Conservation (phyloP, 2,329 filamentous ascomycete species). For the Exophiala bonariae region DNA sequence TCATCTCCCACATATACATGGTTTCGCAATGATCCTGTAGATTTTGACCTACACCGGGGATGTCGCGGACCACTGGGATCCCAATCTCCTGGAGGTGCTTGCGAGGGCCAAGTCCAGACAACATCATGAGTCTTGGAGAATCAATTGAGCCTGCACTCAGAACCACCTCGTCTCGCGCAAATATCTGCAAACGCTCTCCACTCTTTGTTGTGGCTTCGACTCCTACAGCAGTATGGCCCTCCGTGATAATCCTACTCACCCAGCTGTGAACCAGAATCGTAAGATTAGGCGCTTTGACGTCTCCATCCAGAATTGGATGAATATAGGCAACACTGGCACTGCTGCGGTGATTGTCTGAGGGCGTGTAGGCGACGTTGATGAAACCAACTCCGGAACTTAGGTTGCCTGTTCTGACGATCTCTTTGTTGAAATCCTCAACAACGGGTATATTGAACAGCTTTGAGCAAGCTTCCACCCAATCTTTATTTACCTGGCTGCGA, state of each 20-base stretch:
- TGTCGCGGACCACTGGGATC: constrained; percentile 29
- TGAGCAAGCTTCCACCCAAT: not conserved
- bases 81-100: constrained; percentile 33
- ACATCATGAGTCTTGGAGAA: constrained; percentile 37
- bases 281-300: not conserved
- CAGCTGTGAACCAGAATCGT: not conserved
- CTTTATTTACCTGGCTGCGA: not conserved
- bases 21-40: constrained; percentile 28
- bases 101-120: constrained; percentile 36
- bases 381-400: not conserved
- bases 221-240: constrained; percentile 1
- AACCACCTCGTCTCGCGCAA: constrained; percentile 32
- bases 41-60: constrained; percentile 29
- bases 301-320: not conserved
- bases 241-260: not conserved
- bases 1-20: not conserved
- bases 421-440: not conserved
- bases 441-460: not conserved
- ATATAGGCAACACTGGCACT: constrained; percentile 1
- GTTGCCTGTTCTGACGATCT: not conserved
- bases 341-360: not conserved
- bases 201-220: constrained; percentile 28
- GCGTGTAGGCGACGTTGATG: not conserved
- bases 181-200: not conserved
- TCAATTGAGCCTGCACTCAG: constrained; percentile 34